Conservation (phyloP, 2,329 filamentous ascomycete species). For the Botryotinia calthae region DNA sequence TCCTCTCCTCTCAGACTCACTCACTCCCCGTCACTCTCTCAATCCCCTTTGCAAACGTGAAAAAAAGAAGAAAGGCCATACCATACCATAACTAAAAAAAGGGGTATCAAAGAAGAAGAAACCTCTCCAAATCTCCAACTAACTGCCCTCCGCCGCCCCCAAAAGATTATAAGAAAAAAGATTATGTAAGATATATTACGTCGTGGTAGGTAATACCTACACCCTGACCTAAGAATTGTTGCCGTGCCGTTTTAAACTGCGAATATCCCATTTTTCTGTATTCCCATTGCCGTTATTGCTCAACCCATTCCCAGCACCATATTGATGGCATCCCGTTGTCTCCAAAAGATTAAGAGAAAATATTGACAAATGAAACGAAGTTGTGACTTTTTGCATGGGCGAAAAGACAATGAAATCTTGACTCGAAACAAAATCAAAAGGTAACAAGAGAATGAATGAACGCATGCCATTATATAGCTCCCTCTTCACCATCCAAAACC, state of each 20-base stretch:
- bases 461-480: constrained; percentile 32
- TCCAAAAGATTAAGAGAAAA: background rate
- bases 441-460: background rate
- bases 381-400: background rate
- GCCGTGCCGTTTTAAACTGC: background rate
- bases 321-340: background rate
- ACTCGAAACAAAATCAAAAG: background rate
- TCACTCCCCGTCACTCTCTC: background rate
- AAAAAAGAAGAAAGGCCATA: background rate
- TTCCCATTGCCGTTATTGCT: background rate
- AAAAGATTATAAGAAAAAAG: background rate
- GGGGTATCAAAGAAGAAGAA: constrained; percentile 15
- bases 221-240: background rate
- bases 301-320: background rate
- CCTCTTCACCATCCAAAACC: constrained; percentile 68
- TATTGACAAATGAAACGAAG: background rate
- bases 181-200: constrained; percentile 3
- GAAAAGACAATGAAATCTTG: background rate
- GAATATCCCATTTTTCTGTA: background rate
- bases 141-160: background rate
- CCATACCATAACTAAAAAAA: background rate
- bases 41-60: background rate
- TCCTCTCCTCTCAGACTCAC: background rate
- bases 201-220: background rate
- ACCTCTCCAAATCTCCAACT: background rate